These are phyloP conservation scores for Penicillium sumatraense DNA, from an alignment of 2,329 filamentous ascomycete species.

Conservation along the genomic window DNA sequence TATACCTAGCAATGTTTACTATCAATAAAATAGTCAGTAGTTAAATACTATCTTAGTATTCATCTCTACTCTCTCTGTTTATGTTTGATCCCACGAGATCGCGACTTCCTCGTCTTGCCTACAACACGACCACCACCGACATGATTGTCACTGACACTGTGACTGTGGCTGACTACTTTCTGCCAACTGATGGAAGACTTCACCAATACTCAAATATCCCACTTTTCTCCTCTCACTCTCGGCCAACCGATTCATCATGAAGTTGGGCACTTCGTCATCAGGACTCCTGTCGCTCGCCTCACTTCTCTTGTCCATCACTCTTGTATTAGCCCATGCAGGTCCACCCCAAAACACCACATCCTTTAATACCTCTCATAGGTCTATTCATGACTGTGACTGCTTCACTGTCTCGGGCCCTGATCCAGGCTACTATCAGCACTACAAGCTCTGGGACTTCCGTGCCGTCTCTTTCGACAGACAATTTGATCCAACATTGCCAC, in stretches of 20 bases:
- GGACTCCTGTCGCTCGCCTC: conserved; percentile 6
- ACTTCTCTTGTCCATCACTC: conserved; percentile 5
- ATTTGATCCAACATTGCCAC: conserved; percentile 15
- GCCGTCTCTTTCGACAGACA: conserved; percentile 41
- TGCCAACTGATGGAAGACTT: neutral
- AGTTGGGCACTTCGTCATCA: neutral
- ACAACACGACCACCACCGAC: neutral
- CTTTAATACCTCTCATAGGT: conserved; percentile 3
- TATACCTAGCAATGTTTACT: no score
- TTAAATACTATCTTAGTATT: no score
- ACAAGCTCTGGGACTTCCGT: conserved; percentile 59
- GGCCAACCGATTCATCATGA: conserved; percentile 14
- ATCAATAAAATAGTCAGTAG: no score
- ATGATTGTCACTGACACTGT: neutral
- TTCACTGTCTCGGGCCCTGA: conserved; percentile 50
- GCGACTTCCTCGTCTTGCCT: conserved; percentile 17
- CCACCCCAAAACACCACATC: neutral
- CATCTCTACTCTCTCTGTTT: no score
- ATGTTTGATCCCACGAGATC: no score
- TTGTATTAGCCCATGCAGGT: conserved; percentile 5
- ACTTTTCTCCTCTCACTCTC: neutral
- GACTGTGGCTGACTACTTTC: no score
- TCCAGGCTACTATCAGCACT: conserved; percentile 55
- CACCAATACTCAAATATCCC: neutral
- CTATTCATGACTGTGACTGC: conserved; percentile 47